These are phyloP conservation scores for Peziza echinospora DNA, from an alignment of 495 filamentous ascomycete species.

Conservation along the genomic window DNA sequence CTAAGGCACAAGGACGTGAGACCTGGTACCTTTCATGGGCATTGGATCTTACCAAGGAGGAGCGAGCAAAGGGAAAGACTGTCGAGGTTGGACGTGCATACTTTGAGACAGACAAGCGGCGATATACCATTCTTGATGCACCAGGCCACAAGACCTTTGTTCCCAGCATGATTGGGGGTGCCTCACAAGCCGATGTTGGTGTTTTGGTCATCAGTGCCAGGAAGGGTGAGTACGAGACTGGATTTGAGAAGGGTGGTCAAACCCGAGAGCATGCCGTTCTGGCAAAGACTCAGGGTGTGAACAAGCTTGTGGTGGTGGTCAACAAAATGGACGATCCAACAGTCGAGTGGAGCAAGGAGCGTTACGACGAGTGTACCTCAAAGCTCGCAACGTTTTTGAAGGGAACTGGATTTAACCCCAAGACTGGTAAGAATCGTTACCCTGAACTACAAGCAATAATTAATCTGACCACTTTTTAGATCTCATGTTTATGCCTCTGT, in stretches of 20 bases:
- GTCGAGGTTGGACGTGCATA: conserved; percentile 92
- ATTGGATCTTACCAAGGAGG: conserved; percentile 86
- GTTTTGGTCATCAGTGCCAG: conserved; percentile 89
- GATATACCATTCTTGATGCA: conserved; percentile 87
- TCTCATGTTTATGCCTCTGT: conserved; percentile 87
- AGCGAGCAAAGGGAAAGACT: conserved; percentile 91
- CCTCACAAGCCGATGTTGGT: conserved; percentile 89
- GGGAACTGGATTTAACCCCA: conserved; percentile 75
- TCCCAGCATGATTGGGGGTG: conserved; percentile 88
- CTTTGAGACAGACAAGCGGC: conserved; percentile 77
- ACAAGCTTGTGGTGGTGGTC: conserved; percentile 78
- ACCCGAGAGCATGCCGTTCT: conserved; percentile 93
- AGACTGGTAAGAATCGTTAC: conserved; percentile 26
- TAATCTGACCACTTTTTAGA: conserved; percentile 25
- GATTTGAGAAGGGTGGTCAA: conserved; percentile 97
- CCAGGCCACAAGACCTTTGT: conserved; percentile 95
- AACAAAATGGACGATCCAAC: conserved; percentile 99
- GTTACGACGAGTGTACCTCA: conserved; percentile 76
- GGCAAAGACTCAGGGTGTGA: conserved; percentile 93
- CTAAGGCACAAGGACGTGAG: conserved; percentile 87
- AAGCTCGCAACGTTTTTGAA: conserved; percentile 79
- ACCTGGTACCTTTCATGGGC: conserved; percentile 99
- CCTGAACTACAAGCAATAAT: neutral
- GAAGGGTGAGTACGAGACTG: conserved; percentile 98
- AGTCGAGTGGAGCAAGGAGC: conserved; percentile 80